Evolutionary conservation across 2,329 filamentous ascomycete genomes (phyloP).

Genomic region (Fusarium papillatum): DNA sequence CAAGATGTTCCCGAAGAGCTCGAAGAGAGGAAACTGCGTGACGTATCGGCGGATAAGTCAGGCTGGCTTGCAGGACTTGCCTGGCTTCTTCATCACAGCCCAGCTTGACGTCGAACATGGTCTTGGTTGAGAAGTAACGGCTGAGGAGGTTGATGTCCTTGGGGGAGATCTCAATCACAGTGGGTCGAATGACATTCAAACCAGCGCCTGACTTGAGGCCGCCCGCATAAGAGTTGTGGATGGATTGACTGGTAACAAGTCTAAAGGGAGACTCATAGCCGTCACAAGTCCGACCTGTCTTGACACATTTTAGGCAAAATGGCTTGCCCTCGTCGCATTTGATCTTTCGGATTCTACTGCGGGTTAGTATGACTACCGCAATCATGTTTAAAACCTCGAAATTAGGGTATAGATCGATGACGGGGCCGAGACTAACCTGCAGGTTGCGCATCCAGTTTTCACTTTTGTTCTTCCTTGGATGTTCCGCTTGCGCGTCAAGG

Average conservation of each 20-base stretch:
- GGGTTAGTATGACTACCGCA: constrained; percentile 24
- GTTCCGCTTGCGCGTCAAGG: constrained; percentile 44
- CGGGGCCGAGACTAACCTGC: constrained; percentile 49
- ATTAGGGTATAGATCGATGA: constrained; percentile 19
- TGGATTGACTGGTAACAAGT: constrained; percentile 38
- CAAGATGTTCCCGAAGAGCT: constrained; percentile 55
- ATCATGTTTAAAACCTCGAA: not conserved
- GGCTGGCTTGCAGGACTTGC: constrained; percentile 53
- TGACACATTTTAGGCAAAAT: constrained; percentile 51
- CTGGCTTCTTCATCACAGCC: constrained; percentile 55
- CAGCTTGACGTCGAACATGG: constrained; percentile 54
- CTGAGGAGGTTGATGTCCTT: constrained; percentile 51
- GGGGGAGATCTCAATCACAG: constrained; percentile 25
- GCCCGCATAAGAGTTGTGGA: not conserved
- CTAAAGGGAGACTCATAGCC: constrained; percentile 57
- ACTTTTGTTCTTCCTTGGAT: constrained; percentile 46
- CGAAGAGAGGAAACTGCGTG: constrained; percentile 57
- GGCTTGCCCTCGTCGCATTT: constrained; percentile 55
- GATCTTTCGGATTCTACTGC: constrained; percentile 51
- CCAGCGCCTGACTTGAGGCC: constrained; percentile 26
- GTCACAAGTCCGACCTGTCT: constrained; percentile 57
- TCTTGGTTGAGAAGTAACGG: constrained; percentile 58
- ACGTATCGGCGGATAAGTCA: constrained; percentile 51
- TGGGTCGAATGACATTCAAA: constrained; percentile 35
- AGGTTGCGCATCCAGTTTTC: constrained; percentile 58